phyloP scores from a whole-genome alignment of 1,284 basidiomycete genomes.

The Cryptococcus sp. region DNA sequence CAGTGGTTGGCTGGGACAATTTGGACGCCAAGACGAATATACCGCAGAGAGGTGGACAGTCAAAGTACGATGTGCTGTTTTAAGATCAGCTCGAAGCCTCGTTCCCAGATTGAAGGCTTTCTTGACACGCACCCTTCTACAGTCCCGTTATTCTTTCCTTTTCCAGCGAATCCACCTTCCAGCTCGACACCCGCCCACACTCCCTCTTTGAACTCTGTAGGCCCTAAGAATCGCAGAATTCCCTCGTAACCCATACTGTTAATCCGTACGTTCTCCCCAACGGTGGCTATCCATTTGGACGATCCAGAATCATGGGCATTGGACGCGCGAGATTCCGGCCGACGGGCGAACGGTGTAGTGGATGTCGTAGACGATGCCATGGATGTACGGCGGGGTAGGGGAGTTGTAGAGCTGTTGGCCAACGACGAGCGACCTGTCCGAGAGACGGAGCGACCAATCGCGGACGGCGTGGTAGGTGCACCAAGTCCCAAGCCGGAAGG shows the following conservation, averaged over 20 bases:
- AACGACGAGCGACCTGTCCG: slow-evolving; percentile 33
- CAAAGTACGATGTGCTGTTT: slow-evolving; percentile 76
- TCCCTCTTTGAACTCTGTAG: slow-evolving; percentile 81
- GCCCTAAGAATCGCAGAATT: slow-evolving; percentile 71
- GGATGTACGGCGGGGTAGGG: slow-evolving; percentile 38
- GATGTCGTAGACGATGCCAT: slow-evolving; percentile 39
- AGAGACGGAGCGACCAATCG: slow-evolving; percentile 28
- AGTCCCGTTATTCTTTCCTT: slow-evolving; percentile 92
- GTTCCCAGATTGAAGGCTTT: neutral
- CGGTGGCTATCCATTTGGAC: slow-evolving; percentile 39
- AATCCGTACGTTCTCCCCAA: slow-evolving; percentile 79
- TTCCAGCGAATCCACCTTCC: slow-evolving; percentile 78
- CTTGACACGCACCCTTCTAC: slow-evolving; percentile 72
- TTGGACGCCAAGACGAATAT: slow-evolving; percentile 85
- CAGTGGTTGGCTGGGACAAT: slow-evolving; percentile 69
- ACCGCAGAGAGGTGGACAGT: slow-evolving; percentile 80
- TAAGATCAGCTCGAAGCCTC: slow-evolving; percentile 30
- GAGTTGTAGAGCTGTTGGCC: slow-evolving; percentile 25
- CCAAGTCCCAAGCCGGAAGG: slow-evolving; percentile 25
- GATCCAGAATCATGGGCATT: slow-evolving; percentile 16
- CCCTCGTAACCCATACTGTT: slow-evolving; percentile 80
- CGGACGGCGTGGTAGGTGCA: slow-evolving; percentile 33
- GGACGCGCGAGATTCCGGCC: slow-evolving; percentile 44
- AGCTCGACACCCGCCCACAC: slow-evolving; percentile 90
- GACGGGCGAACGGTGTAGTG: slow-evolving; percentile 34